Conservation (phyloP, 2,329 filamentous ascomycete genomes). For the Xylaria arbuscula region DNA sequence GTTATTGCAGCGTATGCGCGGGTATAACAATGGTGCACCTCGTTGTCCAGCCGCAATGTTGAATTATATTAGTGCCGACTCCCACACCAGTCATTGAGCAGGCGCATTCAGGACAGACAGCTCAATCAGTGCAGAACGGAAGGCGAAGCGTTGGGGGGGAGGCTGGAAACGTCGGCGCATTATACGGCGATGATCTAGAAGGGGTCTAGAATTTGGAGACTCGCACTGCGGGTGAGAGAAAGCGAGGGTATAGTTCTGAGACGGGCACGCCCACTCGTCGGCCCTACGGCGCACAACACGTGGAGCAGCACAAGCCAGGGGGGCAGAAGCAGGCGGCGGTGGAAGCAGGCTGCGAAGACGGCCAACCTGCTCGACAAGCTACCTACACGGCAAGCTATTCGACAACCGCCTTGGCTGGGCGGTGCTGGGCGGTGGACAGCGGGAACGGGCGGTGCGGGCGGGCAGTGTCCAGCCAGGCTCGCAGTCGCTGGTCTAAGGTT, state of each 20-base stretch:
- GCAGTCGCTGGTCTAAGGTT: conserved; percentile 10
- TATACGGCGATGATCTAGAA: conserved; percentile 36
- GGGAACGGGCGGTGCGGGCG: conserved; percentile 24
- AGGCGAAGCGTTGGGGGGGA: conserved; percentile 37
- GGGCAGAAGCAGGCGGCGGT: conserved; percentile 5
- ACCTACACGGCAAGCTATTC: conserved; percentile 11
- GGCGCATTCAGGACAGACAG: conserved; percentile 42
- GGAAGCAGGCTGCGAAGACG: conserved; percentile 30
- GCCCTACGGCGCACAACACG: conserved; percentile 35
- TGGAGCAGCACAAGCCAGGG: conserved; percentile 36
- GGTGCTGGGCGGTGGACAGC: conserved; percentile 7
- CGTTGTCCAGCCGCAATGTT: conserved; percentile 43
- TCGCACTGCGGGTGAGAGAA: conserved; percentile 25
- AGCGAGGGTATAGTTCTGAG: conserved; percentile 28
- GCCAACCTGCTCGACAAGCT: neutral
- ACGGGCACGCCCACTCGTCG: conserved; percentile 29
- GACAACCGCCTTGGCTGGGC: conserved; percentile 18
- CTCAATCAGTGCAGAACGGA: conserved; percentile 29
- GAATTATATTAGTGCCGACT: conserved; percentile 37
- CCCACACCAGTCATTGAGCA: conserved; percentile 44
- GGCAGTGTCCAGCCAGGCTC: conserved; percentile 32
- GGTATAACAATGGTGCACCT: conserved; percentile 41
- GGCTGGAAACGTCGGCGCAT: conserved; percentile 43
- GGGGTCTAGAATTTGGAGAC: conserved; percentile 35
- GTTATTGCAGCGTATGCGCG: conserved; percentile 38